These are phyloP conservation scores for Platanus orientalis DNA, from an alignment of 164 flowering plant genomes.

Conservation along the genomic window DNA sequence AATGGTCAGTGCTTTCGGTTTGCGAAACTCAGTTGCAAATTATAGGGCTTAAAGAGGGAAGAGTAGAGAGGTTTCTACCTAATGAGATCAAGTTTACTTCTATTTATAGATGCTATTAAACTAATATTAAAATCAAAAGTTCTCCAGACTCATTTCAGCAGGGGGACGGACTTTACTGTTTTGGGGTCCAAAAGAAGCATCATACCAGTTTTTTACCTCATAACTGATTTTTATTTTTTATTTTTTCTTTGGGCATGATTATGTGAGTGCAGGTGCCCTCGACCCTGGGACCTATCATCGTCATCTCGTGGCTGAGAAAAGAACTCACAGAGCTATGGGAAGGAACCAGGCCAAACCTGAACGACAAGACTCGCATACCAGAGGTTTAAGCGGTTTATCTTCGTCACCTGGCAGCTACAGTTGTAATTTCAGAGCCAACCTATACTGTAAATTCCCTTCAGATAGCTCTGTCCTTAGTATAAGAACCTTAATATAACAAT, in stretches of 20 bases:
- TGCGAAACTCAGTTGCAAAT: neutral
- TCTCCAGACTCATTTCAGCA: too few relatives aligned
- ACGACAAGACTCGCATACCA: conserved; percentile 44
- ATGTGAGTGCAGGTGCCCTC: conserved; percentile 68
- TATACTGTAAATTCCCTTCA: neutral
- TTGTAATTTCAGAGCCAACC: neutral
- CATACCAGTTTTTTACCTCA: neutral
- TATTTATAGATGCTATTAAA: neutral
- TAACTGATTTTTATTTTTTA: neutral
- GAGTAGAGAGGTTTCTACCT: neutral
- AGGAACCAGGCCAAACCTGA: conserved; percentile 39
- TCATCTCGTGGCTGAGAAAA: conserved; percentile 65
- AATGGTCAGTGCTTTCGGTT: too few relatives aligned
- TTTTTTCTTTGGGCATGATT: neutral
- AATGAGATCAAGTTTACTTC: neutral
- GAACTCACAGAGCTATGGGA: conserved; percentile 84
- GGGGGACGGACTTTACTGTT: too few relatives aligned
- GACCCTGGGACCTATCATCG: conserved; percentile 75
- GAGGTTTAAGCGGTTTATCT: conserved; percentile 43
- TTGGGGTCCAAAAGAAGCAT: neutral
- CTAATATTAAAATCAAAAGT: neutral
- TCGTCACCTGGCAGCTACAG: neutral
- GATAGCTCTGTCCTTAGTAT: neutral
- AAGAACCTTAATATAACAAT: neutral
- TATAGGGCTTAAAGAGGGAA: neutral